Conservation (phyloP, 306 rosid genomes). For the Purshia tridentata region DNA sequence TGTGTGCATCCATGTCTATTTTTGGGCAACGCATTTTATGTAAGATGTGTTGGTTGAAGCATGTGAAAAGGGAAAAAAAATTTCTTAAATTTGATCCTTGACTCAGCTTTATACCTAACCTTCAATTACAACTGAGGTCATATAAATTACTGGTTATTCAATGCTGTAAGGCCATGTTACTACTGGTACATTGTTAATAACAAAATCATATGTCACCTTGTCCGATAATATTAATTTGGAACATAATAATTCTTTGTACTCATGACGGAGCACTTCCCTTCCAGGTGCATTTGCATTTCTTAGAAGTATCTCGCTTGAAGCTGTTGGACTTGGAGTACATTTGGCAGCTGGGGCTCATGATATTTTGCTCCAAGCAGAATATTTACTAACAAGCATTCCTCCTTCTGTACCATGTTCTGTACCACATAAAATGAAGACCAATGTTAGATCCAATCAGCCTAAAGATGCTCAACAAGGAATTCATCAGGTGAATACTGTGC, state of each 20-base stretch:
- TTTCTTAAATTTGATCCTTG: not conserved
- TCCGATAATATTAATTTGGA: not conserved
- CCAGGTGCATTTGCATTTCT: slow-evolving; percentile 91
- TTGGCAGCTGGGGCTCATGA: slow-evolving; percentile 95
- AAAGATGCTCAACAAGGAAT: slow-evolving; percentile 94
- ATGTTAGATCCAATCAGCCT: slow-evolving; percentile 84
- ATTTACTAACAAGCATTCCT: slow-evolving; percentile 61
- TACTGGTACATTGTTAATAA: not conserved
- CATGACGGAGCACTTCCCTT: slow-evolving; percentile 9
- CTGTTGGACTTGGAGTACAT: slow-evolving; percentile 97
- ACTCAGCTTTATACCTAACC: not conserved
- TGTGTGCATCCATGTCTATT: not conserved
- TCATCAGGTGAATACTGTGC: slow-evolving; percentile 58
- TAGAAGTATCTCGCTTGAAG: slow-evolving; percentile 94
- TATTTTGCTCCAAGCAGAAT: slow-evolving; percentile 80
- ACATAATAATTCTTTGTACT: not conserved
- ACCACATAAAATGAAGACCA: slow-evolving; percentile 44
- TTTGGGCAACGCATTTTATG: not conserved
- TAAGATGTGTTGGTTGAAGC: not conserved
- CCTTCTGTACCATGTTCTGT: slow-evolving; percentile 46
- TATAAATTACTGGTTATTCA: not conserved
- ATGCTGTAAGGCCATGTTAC: not conserved
- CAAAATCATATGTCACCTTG: not conserved
- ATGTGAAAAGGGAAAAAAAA: not conserved
- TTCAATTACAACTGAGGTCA: not conserved